Evolutionary conservation across 2,329 filamentous ascomycete species (phyloP).

Genomic region (Cryphonectria parasitica): DNA sequence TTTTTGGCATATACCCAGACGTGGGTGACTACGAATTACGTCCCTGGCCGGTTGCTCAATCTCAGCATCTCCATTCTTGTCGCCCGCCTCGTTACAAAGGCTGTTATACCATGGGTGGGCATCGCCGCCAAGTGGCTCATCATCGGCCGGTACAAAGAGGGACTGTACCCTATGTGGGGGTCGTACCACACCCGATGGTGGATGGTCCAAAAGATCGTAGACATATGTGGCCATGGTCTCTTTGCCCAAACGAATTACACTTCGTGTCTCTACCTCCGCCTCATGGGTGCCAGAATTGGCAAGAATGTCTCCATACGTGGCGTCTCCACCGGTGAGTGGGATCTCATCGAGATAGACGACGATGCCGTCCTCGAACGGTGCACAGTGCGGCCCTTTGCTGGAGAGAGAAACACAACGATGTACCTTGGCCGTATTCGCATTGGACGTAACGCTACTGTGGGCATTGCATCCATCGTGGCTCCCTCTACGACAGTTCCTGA

Average conservation of each 20-base stretch:
- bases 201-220: conserved; percentile 58
- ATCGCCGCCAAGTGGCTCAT: conserved; percentile 59
- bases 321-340: conserved; percentile 56
- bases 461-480: conserved; percentile 53
- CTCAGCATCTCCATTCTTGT: conserved; percentile 50
- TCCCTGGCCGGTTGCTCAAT: conserved; percentile 52
- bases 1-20: conserved; percentile 46
- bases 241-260: conserved; percentile 47
- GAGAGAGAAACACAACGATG: conserved; percentile 61
- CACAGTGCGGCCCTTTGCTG: conserved; percentile 56
- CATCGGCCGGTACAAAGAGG: conserved; percentile 56
- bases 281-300: conserved; percentile 58
- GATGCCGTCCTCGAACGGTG: conserved; percentile 52
- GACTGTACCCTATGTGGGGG: conserved; percentile 64
- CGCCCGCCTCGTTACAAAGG: conserved; percentile 44
- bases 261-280: conserved; percentile 50
- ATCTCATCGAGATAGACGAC: conserved; percentile 58
- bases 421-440: conserved; percentile 56
- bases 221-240: conserved; percentile 52
- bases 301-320: conserved; percentile 52
- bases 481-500: conserved; percentile 53
- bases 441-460: conserved; percentile 51
- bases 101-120: conserved; percentile 49
- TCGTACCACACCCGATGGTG: conserved; percentile 62
- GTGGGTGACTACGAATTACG: conserved; percentile 44